Evolutionary conservation across 2,329 filamentous ascomycete species (phyloP), one percentile per base, ranked within the genome.

Genomic region (Metarhizium humberi): DNA sequence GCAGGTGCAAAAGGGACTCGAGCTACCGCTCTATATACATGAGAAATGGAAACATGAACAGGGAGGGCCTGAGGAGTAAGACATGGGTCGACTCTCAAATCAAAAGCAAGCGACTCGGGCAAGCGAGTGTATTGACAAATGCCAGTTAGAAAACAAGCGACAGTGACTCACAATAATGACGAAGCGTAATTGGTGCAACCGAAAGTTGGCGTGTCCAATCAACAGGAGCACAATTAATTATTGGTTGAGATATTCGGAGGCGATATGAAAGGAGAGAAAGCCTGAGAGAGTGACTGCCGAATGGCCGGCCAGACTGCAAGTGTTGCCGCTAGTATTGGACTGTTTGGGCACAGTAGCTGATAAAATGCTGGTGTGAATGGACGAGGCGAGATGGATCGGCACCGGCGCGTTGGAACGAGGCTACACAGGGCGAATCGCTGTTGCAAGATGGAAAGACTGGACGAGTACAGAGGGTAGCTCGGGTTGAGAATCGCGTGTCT

Each of bases 241-340:
- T 30, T 48, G 45, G 25, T 46, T 48, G 50, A 51, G 50, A 20
- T 51, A 34, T 38, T 50, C 32, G 42, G 58, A 59, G 56, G 56
- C 54, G 55, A 59, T 57, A 58, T 52, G 59, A 57, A 55, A 61
- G 56, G 56, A 52, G 58, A 62, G 55, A 57, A 58, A 59, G 58
- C 51, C 55, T 47, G 18, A 43, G 49, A 50, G 58, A 63, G 32
- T 11, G 59, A 60, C 55, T 66, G 66, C 67, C 67, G 62, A 66
- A 64, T 48, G 64, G 63, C 66, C 51, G 64, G 58, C 59, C 57
- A 58, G 61, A 56, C 60, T 65, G 62, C 63, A 64, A 67, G 65
- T 60, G 63, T 67, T 63, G 63, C 70, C 69, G 70, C 67, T 69
- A 67, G 61, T 65, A 62, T 66, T 64, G 63, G 59, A 57, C 53